Evolutionary conservation across 352 stramenopile genomes (phyloP).

Genomic region (Phytophthora europaea): DNA sequence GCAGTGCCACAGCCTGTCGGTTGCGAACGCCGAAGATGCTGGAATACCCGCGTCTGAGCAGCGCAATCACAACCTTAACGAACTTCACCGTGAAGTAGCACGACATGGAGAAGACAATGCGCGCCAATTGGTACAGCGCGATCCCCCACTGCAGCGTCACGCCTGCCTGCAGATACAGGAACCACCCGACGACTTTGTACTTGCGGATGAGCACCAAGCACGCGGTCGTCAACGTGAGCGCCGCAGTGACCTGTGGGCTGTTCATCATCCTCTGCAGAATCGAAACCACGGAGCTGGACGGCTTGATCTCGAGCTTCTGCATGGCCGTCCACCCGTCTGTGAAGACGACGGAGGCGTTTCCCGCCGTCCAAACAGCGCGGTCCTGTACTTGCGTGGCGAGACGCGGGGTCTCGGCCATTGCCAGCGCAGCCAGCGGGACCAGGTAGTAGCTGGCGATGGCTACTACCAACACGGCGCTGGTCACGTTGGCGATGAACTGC

Average conservation of each 20-base stretch:
- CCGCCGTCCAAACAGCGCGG: slow-evolving; percentile 29
- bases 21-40: slow-evolving; percentile 55
- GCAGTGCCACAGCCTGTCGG: slow-evolving; percentile 62
- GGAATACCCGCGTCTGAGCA: slow-evolving; percentile 41
- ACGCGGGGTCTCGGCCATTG: slow-evolving; percentile 48
- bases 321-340: slow-evolving; percentile 40
- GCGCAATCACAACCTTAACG: slow-evolving; percentile 49
- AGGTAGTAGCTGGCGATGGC: slow-evolving; percentile 58
- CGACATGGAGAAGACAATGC: slow-evolving; percentile 67
- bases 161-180: slow-evolving; percentile 59
- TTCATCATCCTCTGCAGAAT: slow-evolving; percentile 38
- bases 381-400: slow-evolving; percentile 36
- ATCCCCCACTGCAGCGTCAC: slow-evolving; percentile 76
- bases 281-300: slow-evolving; percentile 39
- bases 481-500: slow-evolving; percentile 75
- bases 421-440: slow-evolving; percentile 39
- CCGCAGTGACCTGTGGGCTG: slow-evolving; percentile 52
- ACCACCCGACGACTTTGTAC: slow-evolving; percentile 76
- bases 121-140: slow-evolving; percentile 71
- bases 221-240: slow-evolving; percentile 37
- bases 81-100: slow-evolving; percentile 67
- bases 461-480: slow-evolving; percentile 64
- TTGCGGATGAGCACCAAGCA: slow-evolving; percentile 53
- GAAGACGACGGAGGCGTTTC: slow-evolving; percentile 37
- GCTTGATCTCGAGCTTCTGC: slow-evolving; percentile 33